phyloP scores from a whole-genome alignment of 305 asterid genomes.

The Fraxinus platypoda region DNA sequence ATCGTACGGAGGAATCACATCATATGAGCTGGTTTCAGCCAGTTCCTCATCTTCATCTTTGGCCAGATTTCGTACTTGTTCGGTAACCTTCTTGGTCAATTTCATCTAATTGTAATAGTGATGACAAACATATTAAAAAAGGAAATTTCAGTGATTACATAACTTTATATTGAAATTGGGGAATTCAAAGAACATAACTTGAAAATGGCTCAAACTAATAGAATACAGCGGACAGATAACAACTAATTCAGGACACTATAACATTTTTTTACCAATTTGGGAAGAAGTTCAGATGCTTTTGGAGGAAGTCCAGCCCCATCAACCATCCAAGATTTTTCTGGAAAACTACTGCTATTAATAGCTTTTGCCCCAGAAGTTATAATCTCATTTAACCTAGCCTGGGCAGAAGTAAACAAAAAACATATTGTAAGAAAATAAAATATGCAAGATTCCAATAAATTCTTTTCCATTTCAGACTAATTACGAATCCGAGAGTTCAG shows the following conservation, averaged over 20 bases:
- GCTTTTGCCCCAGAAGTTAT: constrained; percentile 57
- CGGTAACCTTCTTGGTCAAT: constrained; percentile 86
- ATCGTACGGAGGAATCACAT: constrained; percentile 87
- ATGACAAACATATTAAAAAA: not conserved
- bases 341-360: constrained; percentile 29
- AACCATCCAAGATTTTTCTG: constrained; percentile 85
- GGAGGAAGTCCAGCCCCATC: constrained; percentile 94
- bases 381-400: constrained; percentile 82
- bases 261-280: constrained; percentile 47
- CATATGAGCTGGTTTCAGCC: constrained; percentile 63
- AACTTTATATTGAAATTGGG: not conserved
- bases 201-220: constrained; percentile 8
- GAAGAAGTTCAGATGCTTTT: constrained; percentile 72
- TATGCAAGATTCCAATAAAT: not conserved
- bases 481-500: not conserved
- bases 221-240: not conserved
- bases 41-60: constrained; percentile 90
- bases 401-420: constrained; percentile 23
- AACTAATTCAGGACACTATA: not conserved
- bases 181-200: constrained; percentile 6
- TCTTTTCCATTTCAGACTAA: not conserved
- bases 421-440: constrained; percentile 4
- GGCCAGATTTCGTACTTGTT: constrained; percentile 82
- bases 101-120: constrained; percentile 49
- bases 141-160: not conserved